Evolutionary conservation across 345 rosid genomes (phyloP).

Genomic region (Pseudoturritis turrita): DNA sequence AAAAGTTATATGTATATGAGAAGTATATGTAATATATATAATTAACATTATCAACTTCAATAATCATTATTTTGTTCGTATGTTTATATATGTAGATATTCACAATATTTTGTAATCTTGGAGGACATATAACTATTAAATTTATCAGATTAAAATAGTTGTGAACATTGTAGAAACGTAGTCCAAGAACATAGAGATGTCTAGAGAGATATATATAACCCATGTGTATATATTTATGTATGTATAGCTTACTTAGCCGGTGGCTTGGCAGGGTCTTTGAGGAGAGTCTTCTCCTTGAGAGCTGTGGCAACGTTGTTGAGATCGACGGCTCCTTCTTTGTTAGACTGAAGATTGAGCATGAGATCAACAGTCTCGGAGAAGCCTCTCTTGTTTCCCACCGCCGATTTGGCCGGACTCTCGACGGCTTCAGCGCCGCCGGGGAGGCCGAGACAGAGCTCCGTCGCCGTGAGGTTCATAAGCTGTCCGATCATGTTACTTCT

Average conservation of each 20-base stretch:
- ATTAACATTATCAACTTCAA: background rate
- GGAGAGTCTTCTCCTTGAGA: constrained; percentile 17
- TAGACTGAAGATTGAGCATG: constrained; percentile 58
- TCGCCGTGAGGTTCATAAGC: constrained; percentile 56
- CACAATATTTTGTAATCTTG: background rate
- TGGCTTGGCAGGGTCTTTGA: constrained; percentile 52
- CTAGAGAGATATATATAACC: background rate
- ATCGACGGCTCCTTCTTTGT: constrained; percentile 33
- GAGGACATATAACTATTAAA: background rate
- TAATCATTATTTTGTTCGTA: background rate
- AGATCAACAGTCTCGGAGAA: constrained; percentile 72
- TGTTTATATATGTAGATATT: background rate
- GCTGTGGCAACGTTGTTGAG: constrained; percentile 8
- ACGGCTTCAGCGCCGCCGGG: constrained; percentile 40
- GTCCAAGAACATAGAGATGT: background rate
- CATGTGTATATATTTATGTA: background rate
- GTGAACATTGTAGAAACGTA: background rate
- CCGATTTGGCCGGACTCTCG: constrained; percentile 18
- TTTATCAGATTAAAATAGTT: background rate
- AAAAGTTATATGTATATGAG: background rate
- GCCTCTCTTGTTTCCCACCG: constrained; percentile 53
- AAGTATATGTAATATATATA: background rate
- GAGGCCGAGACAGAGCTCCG: constrained; percentile 81
- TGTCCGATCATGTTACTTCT: constrained; percentile 23
- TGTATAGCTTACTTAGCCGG: constrained; percentile 60